Evolutionary conservation across 2,329 filamentous ascomycete species (phyloP).

Genomic region (Colletotrichum theobromicola): DNA sequence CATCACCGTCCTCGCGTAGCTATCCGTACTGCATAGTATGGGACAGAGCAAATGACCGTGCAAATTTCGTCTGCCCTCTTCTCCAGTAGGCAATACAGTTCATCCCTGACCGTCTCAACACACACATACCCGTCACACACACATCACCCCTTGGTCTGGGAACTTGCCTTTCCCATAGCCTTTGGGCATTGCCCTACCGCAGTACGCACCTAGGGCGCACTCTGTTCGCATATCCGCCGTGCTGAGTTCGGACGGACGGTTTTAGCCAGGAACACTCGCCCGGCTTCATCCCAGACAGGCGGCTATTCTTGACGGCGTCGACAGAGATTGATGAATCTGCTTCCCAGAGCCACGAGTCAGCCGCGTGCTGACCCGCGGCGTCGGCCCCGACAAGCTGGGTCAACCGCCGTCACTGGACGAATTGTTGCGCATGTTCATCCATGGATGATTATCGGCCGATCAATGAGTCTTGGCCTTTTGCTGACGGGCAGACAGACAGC

Average conservation of each 20-base stretch:
- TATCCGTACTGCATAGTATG: background rate
- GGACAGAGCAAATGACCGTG: background rate
- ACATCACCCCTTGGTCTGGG: background rate
- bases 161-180: background rate
- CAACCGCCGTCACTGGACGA: background rate
- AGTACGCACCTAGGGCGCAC: background rate
- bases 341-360: background rate
- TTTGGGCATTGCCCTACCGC: background rate
- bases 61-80: background rate
- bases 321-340: background rate
- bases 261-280: background rate
- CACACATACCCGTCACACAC: no score
- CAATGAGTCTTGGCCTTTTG: background rate
- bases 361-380: background rate
- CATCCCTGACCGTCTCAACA: background rate
- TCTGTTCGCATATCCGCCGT: background rate
- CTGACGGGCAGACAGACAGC: background rate
- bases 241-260: conserved; percentile 2
- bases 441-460: background rate
- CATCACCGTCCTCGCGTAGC: background rate
- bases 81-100: background rate
- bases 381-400: background rate
- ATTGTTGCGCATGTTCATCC: background rate
- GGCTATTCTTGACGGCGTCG: conserved; percentile 5
- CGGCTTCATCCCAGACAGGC: background rate